Percentiles rank a stretch among this genome's conserved stretches.
Conservation (phyloP, 176 grass and related monocot species). For the Aegilops sharonensis region DNA sequence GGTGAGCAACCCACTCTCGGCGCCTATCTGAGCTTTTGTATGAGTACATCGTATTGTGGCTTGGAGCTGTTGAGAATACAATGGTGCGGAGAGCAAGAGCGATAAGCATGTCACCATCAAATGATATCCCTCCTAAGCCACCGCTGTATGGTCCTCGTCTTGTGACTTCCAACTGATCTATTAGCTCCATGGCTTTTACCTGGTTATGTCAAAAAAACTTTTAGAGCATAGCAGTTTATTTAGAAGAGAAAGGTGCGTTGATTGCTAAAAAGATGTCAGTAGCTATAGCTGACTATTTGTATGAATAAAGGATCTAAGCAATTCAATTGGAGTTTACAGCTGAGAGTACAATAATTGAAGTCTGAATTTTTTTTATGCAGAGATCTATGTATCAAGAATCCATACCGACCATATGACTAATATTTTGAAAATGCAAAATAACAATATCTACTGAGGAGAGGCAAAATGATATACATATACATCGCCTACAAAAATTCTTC, state of each 20-base stretch:
- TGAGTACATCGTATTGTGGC: constrained; percentile 55
- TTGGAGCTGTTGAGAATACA: constrained; percentile 66
- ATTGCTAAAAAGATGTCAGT: not conserved
- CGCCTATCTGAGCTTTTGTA: constrained; percentile 55
- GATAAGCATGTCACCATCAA: constrained; percentile 64
- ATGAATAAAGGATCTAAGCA: not conserved
- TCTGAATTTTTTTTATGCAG: not conserved
- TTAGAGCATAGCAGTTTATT: constrained; percentile 5
- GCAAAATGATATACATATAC: not conserved
- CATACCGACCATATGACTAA: not conserved
- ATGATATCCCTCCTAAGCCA: constrained; percentile 75
- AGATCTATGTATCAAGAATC: not conserved
- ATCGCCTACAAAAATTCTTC: not conserved
- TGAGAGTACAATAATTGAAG: not conserved
- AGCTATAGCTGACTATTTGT: constrained; percentile 11
- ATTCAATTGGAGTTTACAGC: not conserved
- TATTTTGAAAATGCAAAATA: not conserved
- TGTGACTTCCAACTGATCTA: constrained; percentile 75
- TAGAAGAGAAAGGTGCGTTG: not conserved
- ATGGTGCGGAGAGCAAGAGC: constrained; percentile 79
- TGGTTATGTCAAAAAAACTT: constrained; percentile 17
- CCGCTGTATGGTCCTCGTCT: constrained; percentile 82
- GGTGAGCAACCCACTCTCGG: constrained; percentile 82
- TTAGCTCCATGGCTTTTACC: constrained; percentile 92
- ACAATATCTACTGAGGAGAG: not conserved